These are phyloP conservation scores for Psilocybe cubensis DNA, from an alignment of 768 basidiomycete species.

Conservation along the genomic window DNA sequence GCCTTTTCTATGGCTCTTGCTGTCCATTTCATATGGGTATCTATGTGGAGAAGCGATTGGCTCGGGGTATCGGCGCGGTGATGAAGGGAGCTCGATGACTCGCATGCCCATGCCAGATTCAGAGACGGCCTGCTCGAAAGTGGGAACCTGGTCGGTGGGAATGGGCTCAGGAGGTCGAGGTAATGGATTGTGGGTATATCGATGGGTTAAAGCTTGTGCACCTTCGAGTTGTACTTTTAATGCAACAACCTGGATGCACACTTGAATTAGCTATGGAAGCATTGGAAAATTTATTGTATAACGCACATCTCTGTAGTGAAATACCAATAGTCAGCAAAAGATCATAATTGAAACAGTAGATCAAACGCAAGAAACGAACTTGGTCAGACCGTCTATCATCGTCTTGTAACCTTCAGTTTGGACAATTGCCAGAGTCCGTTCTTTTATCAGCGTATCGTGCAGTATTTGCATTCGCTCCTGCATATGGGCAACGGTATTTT, in stretches of 20 bases:
- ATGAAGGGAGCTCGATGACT: constrained; percentile 14
- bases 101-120: constrained; percentile 14
- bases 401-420: not conserved
- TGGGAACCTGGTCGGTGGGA: constrained; percentile 45
- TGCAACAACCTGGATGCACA: constrained; percentile 9
- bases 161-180: constrained; percentile 61
- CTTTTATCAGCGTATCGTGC: not conserved
- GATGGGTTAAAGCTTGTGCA: constrained; percentile 29
- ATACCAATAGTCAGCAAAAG: not conserved
- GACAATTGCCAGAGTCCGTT: not conserved
- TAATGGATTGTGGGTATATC: constrained; percentile 45
- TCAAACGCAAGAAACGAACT: constrained; percentile 9
- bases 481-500: not conserved
- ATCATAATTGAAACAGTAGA: not conserved
- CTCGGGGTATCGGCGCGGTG: constrained; percentile 7
- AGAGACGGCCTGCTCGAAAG: constrained; percentile 37
- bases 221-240: constrained; percentile 38
- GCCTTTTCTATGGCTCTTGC: constrained; percentile 6
- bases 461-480: not conserved
- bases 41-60: not conserved
- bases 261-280: not conserved
- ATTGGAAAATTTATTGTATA: not conserved
- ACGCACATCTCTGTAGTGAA: not conserved
- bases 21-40: constrained; percentile 16
- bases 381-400: constrained; percentile 11